phyloP scores from a whole-genome alignment of 2,329 filamentous ascomycete genomes.

The Trichoderma endophyticum region DNA sequence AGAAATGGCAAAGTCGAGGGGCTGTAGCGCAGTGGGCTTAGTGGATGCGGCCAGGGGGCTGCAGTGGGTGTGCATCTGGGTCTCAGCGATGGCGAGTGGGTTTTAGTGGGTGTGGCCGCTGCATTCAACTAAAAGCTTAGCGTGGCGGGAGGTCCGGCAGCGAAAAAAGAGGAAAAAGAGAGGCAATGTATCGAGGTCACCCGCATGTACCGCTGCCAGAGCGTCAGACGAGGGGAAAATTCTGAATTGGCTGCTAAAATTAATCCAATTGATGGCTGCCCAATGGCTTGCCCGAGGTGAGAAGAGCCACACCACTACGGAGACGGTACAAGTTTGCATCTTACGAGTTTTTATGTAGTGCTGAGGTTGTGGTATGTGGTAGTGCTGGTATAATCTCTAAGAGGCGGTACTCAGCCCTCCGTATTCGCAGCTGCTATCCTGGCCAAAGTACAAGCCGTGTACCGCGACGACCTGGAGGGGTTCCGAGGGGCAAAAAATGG shows the following conservation, averaged over 20 bases:
- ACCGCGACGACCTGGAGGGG: neutral
- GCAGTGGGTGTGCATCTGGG: conserved; percentile 18
- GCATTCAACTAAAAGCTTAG: conserved; percentile 29
- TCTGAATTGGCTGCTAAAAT: neutral
- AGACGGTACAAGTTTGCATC: neutral
- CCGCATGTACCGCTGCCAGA: neutral
- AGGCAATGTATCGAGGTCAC: neutral
- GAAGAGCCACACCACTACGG: neutral
- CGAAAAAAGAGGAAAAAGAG: neutral
- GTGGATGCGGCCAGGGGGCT: conserved; percentile 13
- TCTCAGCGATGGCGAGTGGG: conserved; percentile 17
- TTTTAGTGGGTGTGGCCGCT: conserved; percentile 20
- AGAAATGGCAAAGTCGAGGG: conserved; percentile 7
- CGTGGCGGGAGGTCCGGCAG: conserved; percentile 30
- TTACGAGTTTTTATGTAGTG: neutral
- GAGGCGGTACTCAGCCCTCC: neutral
- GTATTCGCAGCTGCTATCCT: neutral
- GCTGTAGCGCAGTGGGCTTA: neutral
- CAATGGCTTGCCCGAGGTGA: neutral
- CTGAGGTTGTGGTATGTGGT: neutral
- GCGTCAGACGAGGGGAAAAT: neutral
- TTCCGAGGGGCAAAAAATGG: neutral
- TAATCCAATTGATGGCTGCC: neutral
- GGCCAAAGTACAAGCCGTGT: neutral
- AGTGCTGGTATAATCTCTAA: neutral